Percentiles rank a stretch among this genome's conserved stretches.
phyloP scores from a whole-genome alignment of 345 rosid genomes.

The Populus alba region DNA sequence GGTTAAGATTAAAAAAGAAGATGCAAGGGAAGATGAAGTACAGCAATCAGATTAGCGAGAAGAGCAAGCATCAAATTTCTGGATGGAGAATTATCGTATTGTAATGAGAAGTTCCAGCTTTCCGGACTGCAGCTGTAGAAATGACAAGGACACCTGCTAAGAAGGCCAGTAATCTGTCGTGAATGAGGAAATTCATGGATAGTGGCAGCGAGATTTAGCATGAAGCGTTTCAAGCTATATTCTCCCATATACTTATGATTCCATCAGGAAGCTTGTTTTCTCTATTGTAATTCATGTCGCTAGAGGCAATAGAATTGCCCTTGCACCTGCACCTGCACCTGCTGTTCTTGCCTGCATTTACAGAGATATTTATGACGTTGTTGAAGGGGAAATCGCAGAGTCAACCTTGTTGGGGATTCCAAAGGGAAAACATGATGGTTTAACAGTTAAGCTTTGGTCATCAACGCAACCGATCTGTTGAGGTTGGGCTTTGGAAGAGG shows the following conservation, averaged over 20 bases:
- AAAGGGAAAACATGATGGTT: background rate
- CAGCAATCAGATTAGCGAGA: background rate
- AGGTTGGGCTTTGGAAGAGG: conserved; percentile 53
- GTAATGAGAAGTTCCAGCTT: too few species aligned
- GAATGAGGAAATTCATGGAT: conserved; percentile 27
- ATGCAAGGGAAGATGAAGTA: too few species aligned
- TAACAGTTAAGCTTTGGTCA: conserved; percentile 9
- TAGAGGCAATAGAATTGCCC: conserved; percentile 36
- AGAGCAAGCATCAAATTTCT: background rate
- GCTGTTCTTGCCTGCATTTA: conserved; percentile 41
- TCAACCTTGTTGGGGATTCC: too few species aligned
- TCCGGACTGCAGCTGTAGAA: too few species aligned
- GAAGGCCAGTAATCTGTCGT: too few species aligned
- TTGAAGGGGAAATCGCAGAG: conserved; percentile 13
- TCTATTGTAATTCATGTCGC: conserved; percentile 36
- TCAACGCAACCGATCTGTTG: conserved; percentile 41
- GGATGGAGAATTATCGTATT: background rate
- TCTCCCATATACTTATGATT: background rate
- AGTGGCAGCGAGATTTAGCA: conserved; percentile 39
- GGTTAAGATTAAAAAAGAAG: too few species aligned
- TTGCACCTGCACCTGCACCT: conserved; percentile 27
- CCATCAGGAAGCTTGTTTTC: background rate
- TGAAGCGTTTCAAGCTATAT: conserved; percentile 27
- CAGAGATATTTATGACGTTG: conserved; percentile 30
- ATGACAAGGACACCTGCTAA: too few species aligned